Percentiles rank a stretch among this genome's conserved stretches.
These are phyloP conservation scores for Plantago ovata DNA, from an alignment of 257 asterid genomes.

Conservation along the genomic window DNA sequence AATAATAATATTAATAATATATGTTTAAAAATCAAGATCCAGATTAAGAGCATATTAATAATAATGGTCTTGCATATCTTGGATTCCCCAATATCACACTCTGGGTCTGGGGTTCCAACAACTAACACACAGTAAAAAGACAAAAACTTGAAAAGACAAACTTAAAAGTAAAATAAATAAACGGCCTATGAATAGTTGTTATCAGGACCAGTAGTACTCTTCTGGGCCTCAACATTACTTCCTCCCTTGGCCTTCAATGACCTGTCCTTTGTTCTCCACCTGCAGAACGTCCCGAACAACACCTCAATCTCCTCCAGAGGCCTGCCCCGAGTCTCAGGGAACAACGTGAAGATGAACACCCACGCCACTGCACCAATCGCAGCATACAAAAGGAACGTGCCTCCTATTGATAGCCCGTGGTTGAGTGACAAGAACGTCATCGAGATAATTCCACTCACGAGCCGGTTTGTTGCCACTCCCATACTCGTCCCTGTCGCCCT, in stretches of 20 bases:
- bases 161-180: no score
- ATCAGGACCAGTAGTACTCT: no score
- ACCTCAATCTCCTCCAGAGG: conserved; percentile 64
- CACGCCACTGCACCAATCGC: conserved; percentile 37
- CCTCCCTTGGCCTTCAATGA: conserved; percentile 28
- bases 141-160: no score
- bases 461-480: conserved; percentile 51
- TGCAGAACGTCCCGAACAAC: conserved; percentile 50
- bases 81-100: no score
- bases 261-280: conserved; percentile 49
- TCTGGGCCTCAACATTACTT: not conserved
- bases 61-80: no score
- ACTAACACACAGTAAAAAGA: no score
- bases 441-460: conserved; percentile 50
- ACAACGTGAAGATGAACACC: conserved; percentile 41
- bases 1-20: no score
- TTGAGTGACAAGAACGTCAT: conserved; percentile 57
- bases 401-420: conserved; percentile 42
- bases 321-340: conserved; percentile 42
- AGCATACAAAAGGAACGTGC: conserved; percentile 48
- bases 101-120: no score
- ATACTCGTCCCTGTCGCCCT: conserved; percentile 64
- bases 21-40: no score
- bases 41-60: no score
- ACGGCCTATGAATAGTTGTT: no score